phyloP scores from a whole-genome alignment of 1,139 yeast genomes.

The Kluyveromyces sp. region DNA sequence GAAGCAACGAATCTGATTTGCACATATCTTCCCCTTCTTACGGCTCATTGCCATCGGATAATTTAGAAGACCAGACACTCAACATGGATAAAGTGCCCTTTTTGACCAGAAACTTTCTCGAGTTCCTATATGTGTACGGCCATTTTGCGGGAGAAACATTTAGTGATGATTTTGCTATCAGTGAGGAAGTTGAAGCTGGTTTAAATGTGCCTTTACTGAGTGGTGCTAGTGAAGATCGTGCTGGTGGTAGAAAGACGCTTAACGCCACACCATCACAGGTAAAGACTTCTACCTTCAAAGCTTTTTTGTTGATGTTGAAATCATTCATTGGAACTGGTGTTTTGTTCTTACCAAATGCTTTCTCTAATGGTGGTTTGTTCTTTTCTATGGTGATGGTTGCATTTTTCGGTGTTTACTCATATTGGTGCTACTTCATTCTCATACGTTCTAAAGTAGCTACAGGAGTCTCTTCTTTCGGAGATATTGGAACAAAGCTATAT shows the following conservation, averaged over 20 bases:
- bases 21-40: slow-evolving; percentile 9
- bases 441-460: slow-evolving; percentile 51
- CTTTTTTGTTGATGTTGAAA: slow-evolving; percentile 61
- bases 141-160: slow-evolving; percentile 80
- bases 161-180: slow-evolving; percentile 54
- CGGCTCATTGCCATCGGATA: slow-evolving; percentile 6
- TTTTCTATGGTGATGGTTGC: slow-evolving; percentile 50
- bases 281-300: slow-evolving; percentile 60
- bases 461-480: slow-evolving; percentile 66
- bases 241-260: background rate
- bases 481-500: slow-evolving; percentile 56
- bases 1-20: slow-evolving; percentile 12
- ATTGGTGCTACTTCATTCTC: slow-evolving; percentile 60
- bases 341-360: slow-evolving; percentile 64
- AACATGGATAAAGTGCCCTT: slow-evolving; percentile 37
- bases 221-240: slow-evolving; percentile 9
- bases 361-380: slow-evolving; percentile 61
- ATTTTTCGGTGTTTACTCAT: slow-evolving; percentile 59
- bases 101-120: slow-evolving; percentile 62
- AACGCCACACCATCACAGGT: slow-evolving; percentile 32
- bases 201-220: slow-evolving; percentile 35
- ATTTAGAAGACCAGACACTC: slow-evolving; percentile 6
- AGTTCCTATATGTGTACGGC: slow-evolving; percentile 67
- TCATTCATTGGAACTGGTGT: slow-evolving; percentile 79
- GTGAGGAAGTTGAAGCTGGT: slow-evolving; percentile 37